Evolutionary conservation across 2,329 filamentous ascomycete genomes (phyloP).

Genomic region (Diaporthe citri): DNA sequence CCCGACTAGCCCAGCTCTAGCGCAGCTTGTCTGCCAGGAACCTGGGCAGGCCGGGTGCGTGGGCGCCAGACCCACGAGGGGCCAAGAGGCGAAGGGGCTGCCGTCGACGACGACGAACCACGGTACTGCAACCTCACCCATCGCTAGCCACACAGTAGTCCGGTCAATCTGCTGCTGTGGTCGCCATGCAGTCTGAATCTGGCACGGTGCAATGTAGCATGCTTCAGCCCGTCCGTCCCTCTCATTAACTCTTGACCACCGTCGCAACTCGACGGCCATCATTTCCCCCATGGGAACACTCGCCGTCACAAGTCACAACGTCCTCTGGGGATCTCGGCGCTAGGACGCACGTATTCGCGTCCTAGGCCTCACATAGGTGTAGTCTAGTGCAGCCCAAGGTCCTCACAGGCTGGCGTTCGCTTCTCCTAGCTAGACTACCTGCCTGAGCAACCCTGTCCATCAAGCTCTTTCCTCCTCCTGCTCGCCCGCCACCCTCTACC

Average conservation of each 20-base stretch:
- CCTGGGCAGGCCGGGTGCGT: background rate
- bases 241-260: constrained; percentile 27
- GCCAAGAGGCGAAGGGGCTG: background rate
- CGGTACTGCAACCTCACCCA: constrained; percentile 23
- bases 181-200: background rate
- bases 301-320: constrained; percentile 28
- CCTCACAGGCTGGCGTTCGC: background rate
- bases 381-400: background rate
- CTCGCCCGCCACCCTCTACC: background rate
- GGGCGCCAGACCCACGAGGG: background rate
- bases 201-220: background rate
- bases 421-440: background rate
- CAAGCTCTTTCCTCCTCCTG: background rate
- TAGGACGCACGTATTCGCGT: constrained; percentile 28
- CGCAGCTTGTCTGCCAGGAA: background rate
- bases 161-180: background rate
- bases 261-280: constrained; percentile 21
- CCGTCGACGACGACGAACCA: constrained; percentile 18
- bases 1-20: constrained; percentile 12
- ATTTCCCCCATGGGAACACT: constrained; percentile 20
- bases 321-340: constrained; percentile 8
- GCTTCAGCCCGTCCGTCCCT: background rate
- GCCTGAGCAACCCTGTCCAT: background rate
- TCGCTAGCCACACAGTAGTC: background rate
- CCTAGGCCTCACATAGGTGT: constrained; percentile 22